Base-by-base conservation (phyloP, 1,139 yeast species). In the Yamadazyma diddensiae region DNA sequence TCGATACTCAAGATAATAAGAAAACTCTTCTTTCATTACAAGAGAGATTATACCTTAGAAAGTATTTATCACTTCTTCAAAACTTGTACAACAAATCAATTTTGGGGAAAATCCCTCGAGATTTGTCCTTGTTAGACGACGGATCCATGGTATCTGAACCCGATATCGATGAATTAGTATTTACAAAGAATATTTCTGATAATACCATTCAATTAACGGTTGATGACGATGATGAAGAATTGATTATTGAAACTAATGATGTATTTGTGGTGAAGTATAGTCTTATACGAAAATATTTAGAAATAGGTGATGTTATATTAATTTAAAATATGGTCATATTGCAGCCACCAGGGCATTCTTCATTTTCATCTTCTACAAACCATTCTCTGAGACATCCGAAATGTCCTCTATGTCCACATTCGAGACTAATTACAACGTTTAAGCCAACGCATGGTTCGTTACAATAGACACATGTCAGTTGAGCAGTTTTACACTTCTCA, bases 391-490 rank as follows among this genome's bases (percentile, higher is more conserved):
- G 65, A 60, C 98, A 92, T 3, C 78, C 79, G 49, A 78, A 79
- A 56, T 92, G 98, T 1, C 94, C 90, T 35, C 80, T 70, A 55
- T 92, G 97, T 0, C 97, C 97, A 62, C 97, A 92, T 28, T 65
- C 72, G 33, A 85, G 59, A 44, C 70, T 63, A 15, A 80, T 62
- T n/a, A 77, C 77, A 15, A 84, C 75, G 8, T 81, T 73, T 34
- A 84, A 63, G 0, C 95, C 94, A 46, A 73, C 76, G 46, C 90
- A 70, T 2, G 95, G 92, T 49, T 77, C 82, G 40, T 81, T 71
- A 53, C 97, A 92, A 41, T 82, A 76, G n/a, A 81, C 70, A 55
- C 97, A 92, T 26, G 79, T 74, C 42, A 76, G 81, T 42, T 77
- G 81, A 18, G 66, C 65, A 28, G 58, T 63, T 3, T 67, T 62